Base-by-base conservation (phyloP, 441 rosid species). In the Manihot esculenta region DNA sequence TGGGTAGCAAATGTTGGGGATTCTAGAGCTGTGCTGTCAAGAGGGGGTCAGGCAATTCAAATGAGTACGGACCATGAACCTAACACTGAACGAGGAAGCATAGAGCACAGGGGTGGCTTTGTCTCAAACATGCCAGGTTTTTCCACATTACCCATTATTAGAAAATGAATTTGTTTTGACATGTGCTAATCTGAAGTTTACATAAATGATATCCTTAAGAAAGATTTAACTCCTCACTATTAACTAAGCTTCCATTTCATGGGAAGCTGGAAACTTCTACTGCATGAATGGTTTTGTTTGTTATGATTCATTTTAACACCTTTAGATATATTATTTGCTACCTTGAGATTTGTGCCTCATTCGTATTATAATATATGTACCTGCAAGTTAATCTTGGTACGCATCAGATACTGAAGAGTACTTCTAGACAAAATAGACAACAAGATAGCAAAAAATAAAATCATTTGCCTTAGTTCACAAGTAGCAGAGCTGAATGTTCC, bases 61-160 rank as follows among this genome's bases (percentile, higher is more conserved):
- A 80, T 93, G 92, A 79, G 85, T 48, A 68, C 57, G 0, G 98
- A 93, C 71, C 98, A 93, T 75, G 98, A 91, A 75, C 98, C 98
- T 5, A 87, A 79, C 75, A 89, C 85, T 24, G 98, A 93, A 75
- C 82, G 98, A 72, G 82, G 84, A 71, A 93, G 85, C 86, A 93
- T 93, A 24, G 98, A 93, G 77, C 77, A 84, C 71, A 86, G 26
- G 75, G 98, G 98, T 10, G 97, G 98, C 72, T 93, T 93, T 81
- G 98, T 93, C 72, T 93, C 98, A 6, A 93, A 93, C 81, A 81
- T 91, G 96, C 98, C 97, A 86, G 98, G 98, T 93, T 76, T 27
- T 63, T 64, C 55, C 26, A 20, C 33, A 41, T 41, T 66, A 24
- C 12, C 62, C 54, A 50, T 74, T 55, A 11, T 65, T 17, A 26